These are phyloP conservation scores for Fusarium paranaense DNA, from an alignment of 2,329 filamentous ascomycete genomes.

Conservation along the genomic window DNA sequence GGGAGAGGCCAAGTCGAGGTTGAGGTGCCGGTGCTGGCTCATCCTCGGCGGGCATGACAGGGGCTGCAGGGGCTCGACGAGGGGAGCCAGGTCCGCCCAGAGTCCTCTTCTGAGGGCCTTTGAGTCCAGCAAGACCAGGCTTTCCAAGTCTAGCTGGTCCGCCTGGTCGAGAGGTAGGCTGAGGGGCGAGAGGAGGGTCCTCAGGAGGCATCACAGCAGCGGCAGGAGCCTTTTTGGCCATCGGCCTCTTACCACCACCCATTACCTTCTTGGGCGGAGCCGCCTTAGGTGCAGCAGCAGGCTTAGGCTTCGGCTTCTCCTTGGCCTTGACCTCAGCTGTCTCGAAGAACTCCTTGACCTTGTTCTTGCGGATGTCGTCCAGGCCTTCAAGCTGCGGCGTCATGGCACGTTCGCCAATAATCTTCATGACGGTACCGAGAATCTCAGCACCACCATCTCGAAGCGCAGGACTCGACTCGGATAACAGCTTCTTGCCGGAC, in stretches of 20 bases:
- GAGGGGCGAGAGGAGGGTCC: slow-evolving; percentile 66
- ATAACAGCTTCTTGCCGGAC: slow-evolving; percentile 85
- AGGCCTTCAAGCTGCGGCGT: slow-evolving; percentile 89
- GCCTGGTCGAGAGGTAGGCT: slow-evolving; percentile 65
- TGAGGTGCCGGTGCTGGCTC: slow-evolving; percentile 69
- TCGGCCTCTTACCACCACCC: slow-evolving; percentile 57
- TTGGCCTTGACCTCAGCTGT: slow-evolving; percentile 63
- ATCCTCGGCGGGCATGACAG: slow-evolving; percentile 67
- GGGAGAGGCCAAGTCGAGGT: slow-evolving; percentile 74
- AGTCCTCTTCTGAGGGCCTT: slow-evolving; percentile 68
- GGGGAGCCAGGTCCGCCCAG: slow-evolving; percentile 66
- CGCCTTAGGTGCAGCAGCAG: slow-evolving; percentile 64
- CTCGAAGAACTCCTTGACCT: slow-evolving; percentile 93
- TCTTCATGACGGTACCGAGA: slow-evolving; percentile 96
- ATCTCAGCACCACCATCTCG: slow-evolving; percentile 92
- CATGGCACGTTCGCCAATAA: slow-evolving; percentile 97
- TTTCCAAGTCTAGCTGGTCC: slow-evolving; percentile 64
- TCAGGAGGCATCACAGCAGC: slow-evolving; percentile 58
- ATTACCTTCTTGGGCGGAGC: slow-evolving; percentile 62
- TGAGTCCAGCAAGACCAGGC: slow-evolving; percentile 67
- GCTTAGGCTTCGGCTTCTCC: slow-evolving; percentile 83
- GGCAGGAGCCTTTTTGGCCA: slow-evolving; percentile 58
- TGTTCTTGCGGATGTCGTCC: slow-evolving; percentile 94
- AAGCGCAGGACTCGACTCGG: slow-evolving; percentile 87
- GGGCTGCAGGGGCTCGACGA: slow-evolving; percentile 59